These are phyloP conservation scores for Sporothrix curviconia DNA, from an alignment of 2,329 filamentous ascomycete species.

Conservation along the genomic window DNA sequence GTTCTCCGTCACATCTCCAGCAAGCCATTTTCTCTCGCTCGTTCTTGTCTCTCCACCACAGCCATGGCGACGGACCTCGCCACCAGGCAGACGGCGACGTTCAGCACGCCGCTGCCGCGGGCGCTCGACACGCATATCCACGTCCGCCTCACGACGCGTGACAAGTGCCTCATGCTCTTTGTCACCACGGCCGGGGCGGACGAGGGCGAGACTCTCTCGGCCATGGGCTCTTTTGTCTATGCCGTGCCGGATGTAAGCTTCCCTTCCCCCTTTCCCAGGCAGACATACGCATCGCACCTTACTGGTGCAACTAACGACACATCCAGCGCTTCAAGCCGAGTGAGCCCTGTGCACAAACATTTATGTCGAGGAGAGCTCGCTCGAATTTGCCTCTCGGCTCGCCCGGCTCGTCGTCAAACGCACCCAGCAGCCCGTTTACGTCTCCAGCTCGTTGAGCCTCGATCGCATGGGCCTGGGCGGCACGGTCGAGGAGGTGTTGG, in stretches of 20 bases:
- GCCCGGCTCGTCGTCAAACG: constrained; percentile 76
- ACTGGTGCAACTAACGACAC: not conserved
- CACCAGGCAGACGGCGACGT: constrained; percentile 30
- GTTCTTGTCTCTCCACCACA: too few species aligned
- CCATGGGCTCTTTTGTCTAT: constrained; percentile 87
- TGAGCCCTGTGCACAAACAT: constrained; percentile 72
- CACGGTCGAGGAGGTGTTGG: constrained; percentile 89
- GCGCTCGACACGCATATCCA: constrained; percentile 56
- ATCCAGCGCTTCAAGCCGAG: constrained; percentile 44
- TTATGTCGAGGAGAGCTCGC: constrained; percentile 64
- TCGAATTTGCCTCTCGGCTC: constrained; percentile 81
- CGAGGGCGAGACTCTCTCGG: constrained; percentile 37
- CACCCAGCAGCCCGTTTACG: constrained; percentile 71
- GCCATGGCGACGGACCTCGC: not conserved
- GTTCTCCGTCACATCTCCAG: not conserved
- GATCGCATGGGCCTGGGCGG: constrained; percentile 67
- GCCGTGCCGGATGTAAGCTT: constrained; percentile 75
- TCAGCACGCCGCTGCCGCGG: constrained; percentile 55
- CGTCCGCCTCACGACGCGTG: constrained; percentile 51
- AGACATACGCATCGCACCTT: not conserved
- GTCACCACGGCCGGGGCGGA: constrained; percentile 47
- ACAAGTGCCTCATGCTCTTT: constrained; percentile 54
- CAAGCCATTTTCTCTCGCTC: too few species aligned
- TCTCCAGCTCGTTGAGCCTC: constrained; percentile 81
- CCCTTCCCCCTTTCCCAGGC: not conserved